Conservation (phyloP, 140 eudicot genomes). For the Erigeron philadelphicus region DNA sequence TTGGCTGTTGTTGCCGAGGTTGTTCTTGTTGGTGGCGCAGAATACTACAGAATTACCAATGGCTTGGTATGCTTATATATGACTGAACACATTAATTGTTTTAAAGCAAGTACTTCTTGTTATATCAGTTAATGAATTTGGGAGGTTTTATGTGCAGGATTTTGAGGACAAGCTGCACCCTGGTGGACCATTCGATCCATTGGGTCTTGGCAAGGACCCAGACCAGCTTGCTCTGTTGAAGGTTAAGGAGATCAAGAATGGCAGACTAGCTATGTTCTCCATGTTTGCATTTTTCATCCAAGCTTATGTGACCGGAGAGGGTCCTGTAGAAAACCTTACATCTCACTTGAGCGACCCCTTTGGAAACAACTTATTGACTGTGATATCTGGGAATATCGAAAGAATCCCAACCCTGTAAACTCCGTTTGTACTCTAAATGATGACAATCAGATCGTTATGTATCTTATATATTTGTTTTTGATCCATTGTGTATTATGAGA, state of each 20-base stretch:
- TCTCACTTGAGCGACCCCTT: constrained; percentile 84
- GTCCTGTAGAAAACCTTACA: constrained; percentile 83
- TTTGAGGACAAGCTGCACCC: constrained; percentile 91
- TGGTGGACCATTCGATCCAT: constrained; percentile 88
- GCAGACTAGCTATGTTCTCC: constrained; percentile 81
- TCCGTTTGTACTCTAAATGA: constrained; percentile 2
- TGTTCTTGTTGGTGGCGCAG: constrained; percentile 96
- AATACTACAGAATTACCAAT: constrained; percentile 84
- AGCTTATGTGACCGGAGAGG: constrained; percentile 81
- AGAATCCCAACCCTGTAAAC: constrained; percentile 69
- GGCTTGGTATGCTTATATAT: constrained; percentile 58
- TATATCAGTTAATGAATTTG: background rate
- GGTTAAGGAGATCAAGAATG: constrained; percentile 95
- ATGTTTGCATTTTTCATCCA: constrained; percentile 87
- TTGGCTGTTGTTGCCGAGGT: constrained; percentile 85
- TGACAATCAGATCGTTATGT: constrained; percentile 16
- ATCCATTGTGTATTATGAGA: constrained; percentile 15
- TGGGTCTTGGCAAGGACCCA: constrained; percentile 81
- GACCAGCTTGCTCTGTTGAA: constrained; percentile 80
- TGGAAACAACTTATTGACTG: constrained; percentile 84
- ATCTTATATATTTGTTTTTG: constrained; percentile 21
- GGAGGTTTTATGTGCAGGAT: constrained; percentile 37
- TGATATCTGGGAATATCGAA: constrained; percentile 59
- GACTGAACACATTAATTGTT: background rate
- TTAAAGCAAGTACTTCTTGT: background rate